These are phyloP conservation scores for Corymbia calophylla DNA, from an alignment of 441 rosid genomes.

Conservation along the genomic window DNA sequence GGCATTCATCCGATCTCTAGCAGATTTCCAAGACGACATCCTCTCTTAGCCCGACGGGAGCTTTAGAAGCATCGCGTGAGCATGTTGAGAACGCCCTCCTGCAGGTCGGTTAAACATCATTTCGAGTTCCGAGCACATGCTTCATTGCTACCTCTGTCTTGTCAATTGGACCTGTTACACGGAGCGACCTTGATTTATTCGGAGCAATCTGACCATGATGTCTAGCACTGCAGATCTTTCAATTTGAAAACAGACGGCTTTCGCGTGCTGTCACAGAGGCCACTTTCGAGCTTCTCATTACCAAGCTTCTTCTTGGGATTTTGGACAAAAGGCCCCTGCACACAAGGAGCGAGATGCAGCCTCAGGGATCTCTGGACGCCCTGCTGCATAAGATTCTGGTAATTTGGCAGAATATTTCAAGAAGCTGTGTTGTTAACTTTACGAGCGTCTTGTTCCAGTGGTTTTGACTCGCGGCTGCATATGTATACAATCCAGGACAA, in stretches of 20 bases:
- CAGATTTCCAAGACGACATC: slow-evolving; percentile 88
- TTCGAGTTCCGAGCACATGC: neutral
- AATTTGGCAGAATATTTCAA: slow-evolving; percentile 8
- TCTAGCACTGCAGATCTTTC: slow-evolving; percentile 72
- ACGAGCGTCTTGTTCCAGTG: neutral
- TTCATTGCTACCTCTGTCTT: neutral
- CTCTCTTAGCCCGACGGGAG: slow-evolving; percentile 87
- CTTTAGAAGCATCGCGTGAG: slow-evolving; percentile 94
- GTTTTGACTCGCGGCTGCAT: slow-evolving; percentile 2
- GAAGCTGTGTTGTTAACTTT: neutral
- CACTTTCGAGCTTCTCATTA: slow-evolving; percentile 86
- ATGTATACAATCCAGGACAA: slow-evolving; percentile 59
- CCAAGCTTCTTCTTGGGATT: slow-evolving; percentile 95
- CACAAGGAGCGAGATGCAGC: slow-evolving; percentile 99
- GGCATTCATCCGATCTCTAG: neutral
- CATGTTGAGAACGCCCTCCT: slow-evolving; percentile 96
- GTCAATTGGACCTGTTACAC: neutral
- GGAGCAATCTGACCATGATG: neutral
- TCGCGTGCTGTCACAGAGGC: slow-evolving; percentile 90
- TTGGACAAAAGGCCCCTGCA: slow-evolving; percentile 97
- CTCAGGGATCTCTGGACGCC: slow-evolving; percentile 86
- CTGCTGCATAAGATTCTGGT: slow-evolving; percentile 99
- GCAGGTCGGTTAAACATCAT: slow-evolving; percentile 55
- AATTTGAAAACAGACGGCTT: slow-evolving; percentile 52
- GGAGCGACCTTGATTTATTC: neutral